A percentile compares a stretch with the other conserved stretches of the same genome.
phyloP scores from a whole-genome alignment of 108 stramenopile genomes.

The Cyclotella cryptica region DNA sequence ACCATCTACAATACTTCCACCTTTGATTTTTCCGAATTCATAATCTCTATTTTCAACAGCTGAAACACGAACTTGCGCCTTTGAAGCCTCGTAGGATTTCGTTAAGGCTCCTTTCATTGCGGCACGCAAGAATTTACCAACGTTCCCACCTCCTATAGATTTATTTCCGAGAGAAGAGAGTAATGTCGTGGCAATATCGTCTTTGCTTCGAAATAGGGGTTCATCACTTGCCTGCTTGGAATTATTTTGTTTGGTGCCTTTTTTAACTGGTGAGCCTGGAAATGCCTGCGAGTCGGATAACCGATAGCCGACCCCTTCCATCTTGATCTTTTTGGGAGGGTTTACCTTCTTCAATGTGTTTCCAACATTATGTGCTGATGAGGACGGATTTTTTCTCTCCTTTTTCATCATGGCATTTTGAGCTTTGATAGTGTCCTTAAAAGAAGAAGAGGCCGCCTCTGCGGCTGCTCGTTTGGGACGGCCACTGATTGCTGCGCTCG shows the following conservation, averaged over 20 bases:
- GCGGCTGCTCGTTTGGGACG: conserved; percentile 66
- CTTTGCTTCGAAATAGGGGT: conserved; percentile 43
- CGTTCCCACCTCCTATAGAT: conserved; percentile 48
- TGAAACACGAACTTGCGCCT: conserved; percentile 69
- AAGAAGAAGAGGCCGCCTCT: conserved; percentile 60
- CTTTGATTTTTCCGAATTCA: conserved; percentile 39
- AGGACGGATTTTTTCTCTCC: conserved; percentile 22
- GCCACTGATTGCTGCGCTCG: not conserved
- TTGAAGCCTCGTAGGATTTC: conserved; percentile 80
- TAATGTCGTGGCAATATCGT: conserved; percentile 72
- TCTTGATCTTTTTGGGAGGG: conserved; percentile 24
- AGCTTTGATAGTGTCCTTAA: conserved; percentile 66
- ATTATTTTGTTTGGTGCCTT: not conserved
- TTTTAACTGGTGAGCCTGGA: conserved; percentile 20
- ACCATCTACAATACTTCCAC: conserved; percentile 29
- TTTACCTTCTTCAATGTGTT: conserved; percentile 6
- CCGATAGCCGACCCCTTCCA: conserved; percentile 50
- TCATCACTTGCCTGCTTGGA: not conserved
- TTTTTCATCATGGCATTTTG: conserved; percentile 63
- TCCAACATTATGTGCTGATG: conserved; percentile 9
- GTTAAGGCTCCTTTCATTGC: conserved; percentile 85
- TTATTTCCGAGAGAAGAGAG: conserved; percentile 61
- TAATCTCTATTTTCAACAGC: conserved; percentile 66
- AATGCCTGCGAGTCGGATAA: conserved; percentile 49
- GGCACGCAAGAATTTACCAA: conserved; percentile 64